A percentile compares a stretch with the other conserved stretches of the same genome.
These are phyloP conservation scores for Athelia psychrophila DNA, from an alignment of 1,284 basidiomycete genomes.

Conservation along the genomic window DNA sequence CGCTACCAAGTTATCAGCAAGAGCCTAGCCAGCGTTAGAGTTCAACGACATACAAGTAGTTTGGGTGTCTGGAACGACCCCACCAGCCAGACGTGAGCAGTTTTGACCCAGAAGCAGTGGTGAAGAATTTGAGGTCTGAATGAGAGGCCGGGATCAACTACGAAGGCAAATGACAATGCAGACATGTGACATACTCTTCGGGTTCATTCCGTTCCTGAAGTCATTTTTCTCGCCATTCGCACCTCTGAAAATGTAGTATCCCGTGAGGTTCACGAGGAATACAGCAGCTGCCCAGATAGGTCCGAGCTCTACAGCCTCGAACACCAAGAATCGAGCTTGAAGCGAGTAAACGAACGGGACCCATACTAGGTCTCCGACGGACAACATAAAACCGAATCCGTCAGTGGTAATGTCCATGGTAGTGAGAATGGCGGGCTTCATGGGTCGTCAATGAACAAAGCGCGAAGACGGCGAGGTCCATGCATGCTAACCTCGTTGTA, in stretches of 20 bases:
- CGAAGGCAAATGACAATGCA: no score
- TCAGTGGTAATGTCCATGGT: slow-evolving; percentile 99
- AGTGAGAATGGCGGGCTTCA: slow-evolving; percentile 80
- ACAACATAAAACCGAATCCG: slow-evolving; percentile 98
- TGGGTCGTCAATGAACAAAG: not conserved
- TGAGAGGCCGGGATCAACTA: slow-evolving; percentile 6
- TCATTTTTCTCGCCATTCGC: slow-evolving; percentile 95
- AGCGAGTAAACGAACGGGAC: slow-evolving; percentile 95
- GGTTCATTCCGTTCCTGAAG: slow-evolving; percentile 92
- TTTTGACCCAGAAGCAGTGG: slow-evolving; percentile 86
- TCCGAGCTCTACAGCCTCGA: slow-evolving; percentile 82
- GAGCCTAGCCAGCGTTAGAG: not conserved
- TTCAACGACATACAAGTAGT: slow-evolving; percentile 68
- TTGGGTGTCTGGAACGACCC: slow-evolving; percentile 93
- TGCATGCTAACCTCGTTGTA: slow-evolving; percentile 77
- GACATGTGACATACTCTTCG: slow-evolving; percentile 63
- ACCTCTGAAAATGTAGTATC: slow-evolving; percentile 90
- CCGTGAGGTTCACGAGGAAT: slow-evolving; percentile 66
- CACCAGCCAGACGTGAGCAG: slow-evolving; percentile 97
- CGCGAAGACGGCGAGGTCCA: slow-evolving; percentile 2
- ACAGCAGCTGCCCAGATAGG: slow-evolving; percentile 59
- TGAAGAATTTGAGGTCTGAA: slow-evolving; percentile 77
- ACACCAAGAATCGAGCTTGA: slow-evolving; percentile 93
- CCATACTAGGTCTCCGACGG: slow-evolving; percentile 92
- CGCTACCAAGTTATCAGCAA: slow-evolving; percentile 39